These are phyloP conservation scores for Mycosphaerella sp. DNA, from an alignment of 2,329 filamentous ascomycete genomes.

Conservation along the genomic window DNA sequence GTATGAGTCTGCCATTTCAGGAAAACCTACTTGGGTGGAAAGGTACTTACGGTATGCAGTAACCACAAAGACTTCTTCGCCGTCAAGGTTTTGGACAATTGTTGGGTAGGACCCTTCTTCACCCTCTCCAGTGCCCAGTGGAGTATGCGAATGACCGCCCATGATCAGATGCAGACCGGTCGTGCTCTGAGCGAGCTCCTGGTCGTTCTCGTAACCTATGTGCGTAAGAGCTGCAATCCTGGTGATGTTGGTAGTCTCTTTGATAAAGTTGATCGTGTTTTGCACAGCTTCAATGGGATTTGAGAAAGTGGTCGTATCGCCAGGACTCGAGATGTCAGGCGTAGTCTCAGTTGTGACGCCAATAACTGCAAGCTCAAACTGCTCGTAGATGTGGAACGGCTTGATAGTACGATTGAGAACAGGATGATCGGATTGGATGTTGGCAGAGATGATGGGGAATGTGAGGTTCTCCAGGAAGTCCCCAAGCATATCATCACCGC, in stretches of 20 bases:
- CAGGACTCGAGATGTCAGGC: slow-evolving; percentile 53
- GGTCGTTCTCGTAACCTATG: slow-evolving; percentile 60
- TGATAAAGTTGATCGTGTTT: slow-evolving; percentile 56
- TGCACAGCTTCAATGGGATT: slow-evolving; percentile 55
- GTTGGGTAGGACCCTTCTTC: slow-evolving; percentile 59
- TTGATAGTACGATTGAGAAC: slow-evolving; percentile 58
- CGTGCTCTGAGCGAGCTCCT: slow-evolving; percentile 54
- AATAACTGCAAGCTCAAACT: slow-evolving; percentile 57
- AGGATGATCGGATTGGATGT: slow-evolving; percentile 55
- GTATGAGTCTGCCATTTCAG: not conserved
- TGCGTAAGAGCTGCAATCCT: slow-evolving; percentile 62
- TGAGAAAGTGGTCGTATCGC: slow-evolving; percentile 52
- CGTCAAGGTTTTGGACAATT: slow-evolving; percentile 54
- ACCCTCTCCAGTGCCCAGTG: slow-evolving; percentile 54
- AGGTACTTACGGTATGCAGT: slow-evolving; percentile 50
- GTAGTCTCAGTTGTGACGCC: slow-evolving; percentile 59
- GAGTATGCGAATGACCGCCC: slow-evolving; percentile 55
- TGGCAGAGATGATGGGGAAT: slow-evolving; percentile 59
- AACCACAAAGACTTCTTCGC: slow-evolving; percentile 63
- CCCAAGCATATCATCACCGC: slow-evolving; percentile 57
- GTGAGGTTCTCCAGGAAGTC: slow-evolving; percentile 58
- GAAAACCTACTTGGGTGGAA: not conserved
- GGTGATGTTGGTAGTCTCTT: slow-evolving; percentile 55
- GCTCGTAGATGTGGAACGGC: slow-evolving; percentile 58
- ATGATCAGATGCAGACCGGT: slow-evolving; percentile 63